Evolutionary conservation across 306 rosid species (phyloP), one percentile per base, ranked within the genome.

Genomic region (Rosa persica): DNA sequence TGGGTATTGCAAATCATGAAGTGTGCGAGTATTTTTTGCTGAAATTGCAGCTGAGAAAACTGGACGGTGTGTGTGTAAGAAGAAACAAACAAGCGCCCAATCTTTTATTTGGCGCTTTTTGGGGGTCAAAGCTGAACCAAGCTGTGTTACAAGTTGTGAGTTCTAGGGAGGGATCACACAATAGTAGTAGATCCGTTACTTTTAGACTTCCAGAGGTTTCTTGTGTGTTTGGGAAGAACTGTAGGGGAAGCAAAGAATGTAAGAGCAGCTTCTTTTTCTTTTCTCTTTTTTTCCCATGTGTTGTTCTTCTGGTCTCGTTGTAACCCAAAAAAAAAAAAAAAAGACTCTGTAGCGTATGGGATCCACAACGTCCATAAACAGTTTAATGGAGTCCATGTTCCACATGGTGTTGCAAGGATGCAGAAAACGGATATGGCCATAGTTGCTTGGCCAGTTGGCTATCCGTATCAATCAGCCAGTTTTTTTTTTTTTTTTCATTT

Each of bases 71-170:
- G 8, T 55, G 8, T n/a, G 30, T 10, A 5, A 9, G 66, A n/a
- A n/a, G 38, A 60, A 25, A 22, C 15, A 4, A 3, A 57, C 5
- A 52, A 19, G 58, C 19, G 11, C 19, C n/a, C 19, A 27, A 30
- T 23, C 67, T 60, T 6, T 36, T 23, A 17, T 6, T 34, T 36
- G 70, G 70, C 70, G 44, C 12, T 12, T 65, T 65, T 65, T 36
- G 11, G 60, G 68, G 70, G 12, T 64, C 43, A 64, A 64, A 64
- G 69, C 20, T 30, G 68, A 62, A 62, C n/a, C 42, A 30, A 64
- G 69, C n/a, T 64, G 70, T 36, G 70, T 1, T 7, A 5, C 0
- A 64, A 30, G 43, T 6, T 64, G 44, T 30, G 69, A 64, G 11
- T 23, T 9, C 4, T 58, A 12, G 17, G 34, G 13, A 57, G 64